These are phyloP conservation scores for Dillenia turbinata DNA, from an alignment of 164 flowering plant species.

Conservation along the genomic window DNA sequence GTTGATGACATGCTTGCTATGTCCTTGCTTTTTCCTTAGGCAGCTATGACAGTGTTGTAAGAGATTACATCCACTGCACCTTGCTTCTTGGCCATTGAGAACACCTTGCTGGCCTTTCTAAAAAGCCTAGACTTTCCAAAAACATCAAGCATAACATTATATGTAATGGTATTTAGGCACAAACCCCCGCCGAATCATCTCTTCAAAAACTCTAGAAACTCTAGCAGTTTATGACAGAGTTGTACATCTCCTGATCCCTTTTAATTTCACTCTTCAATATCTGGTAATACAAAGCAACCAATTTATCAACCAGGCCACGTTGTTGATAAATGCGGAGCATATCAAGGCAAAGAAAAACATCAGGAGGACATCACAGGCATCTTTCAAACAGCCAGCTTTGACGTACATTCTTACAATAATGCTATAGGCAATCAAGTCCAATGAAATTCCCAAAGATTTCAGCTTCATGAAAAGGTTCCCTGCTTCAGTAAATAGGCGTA, in stretches of 20 bases:
- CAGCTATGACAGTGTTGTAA: slow-evolving; percentile 84
- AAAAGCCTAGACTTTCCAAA: slow-evolving; percentile 74
- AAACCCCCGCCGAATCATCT: slow-evolving; percentile 69
- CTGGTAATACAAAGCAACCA: slow-evolving; percentile 51
- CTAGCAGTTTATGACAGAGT: slow-evolving; percentile 88
- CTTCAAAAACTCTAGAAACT: slow-evolving; percentile 68
- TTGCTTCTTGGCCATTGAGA: slow-evolving; percentile 57
- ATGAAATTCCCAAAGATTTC: slow-evolving; percentile 42
- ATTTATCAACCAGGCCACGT: slow-evolving; percentile 56
- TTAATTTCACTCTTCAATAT: slow-evolving; percentile 50
- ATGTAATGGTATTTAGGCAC: slow-evolving; percentile 59
- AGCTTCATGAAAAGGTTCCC: slow-evolving; percentile 53
- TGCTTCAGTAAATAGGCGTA: slow-evolving; percentile 57
- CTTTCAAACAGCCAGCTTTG: slow-evolving; percentile 57
- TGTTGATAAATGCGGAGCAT: slow-evolving; percentile 86
- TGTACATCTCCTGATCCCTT: slow-evolving; percentile 90
- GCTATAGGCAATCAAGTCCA: slow-evolving; percentile 78
- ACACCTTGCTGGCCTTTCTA: slow-evolving; percentile 57
- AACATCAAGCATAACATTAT: slow-evolving; percentile 76
- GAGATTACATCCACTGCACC: slow-evolving; percentile 71
- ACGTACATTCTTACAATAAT: slow-evolving; percentile 77
- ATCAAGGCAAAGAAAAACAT: slow-evolving; percentile 61
- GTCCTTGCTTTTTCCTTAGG: slow-evolving; percentile 72
- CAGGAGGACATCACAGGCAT: slow-evolving; percentile 80
- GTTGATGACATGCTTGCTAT: slow-evolving; percentile 55